A percentile compares a stretch with the other conserved stretches of the same genome.
These are phyloP conservation scores for Xerocomellus amylosporus DNA, from an alignment of 768 basidiomycete species.

Conservation along the genomic window DNA sequence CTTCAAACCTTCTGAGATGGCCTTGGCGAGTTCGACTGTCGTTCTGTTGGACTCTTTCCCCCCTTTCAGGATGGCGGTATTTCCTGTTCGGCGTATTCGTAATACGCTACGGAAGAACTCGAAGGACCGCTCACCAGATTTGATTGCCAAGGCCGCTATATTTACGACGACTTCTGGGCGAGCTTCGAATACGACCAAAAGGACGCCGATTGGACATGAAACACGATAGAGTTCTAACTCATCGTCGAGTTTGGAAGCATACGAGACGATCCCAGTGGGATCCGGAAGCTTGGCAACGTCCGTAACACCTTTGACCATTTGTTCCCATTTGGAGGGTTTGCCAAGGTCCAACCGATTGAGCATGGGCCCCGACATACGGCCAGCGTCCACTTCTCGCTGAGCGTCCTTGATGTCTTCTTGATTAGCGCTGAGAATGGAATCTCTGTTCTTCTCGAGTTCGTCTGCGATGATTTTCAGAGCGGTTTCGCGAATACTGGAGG, in stretches of 20 bases:
- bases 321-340: constrained; percentile 85
- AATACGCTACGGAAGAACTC: not conserved
- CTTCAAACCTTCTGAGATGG: constrained; percentile 75
- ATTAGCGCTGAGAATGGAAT: constrained; percentile 78
- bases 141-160: constrained; percentile 93
- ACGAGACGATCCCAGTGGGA: constrained; percentile 83
- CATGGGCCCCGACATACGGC: constrained; percentile 78
- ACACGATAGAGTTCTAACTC: constrained; percentile 87
- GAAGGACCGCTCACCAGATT: constrained; percentile 65
- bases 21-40: constrained; percentile 66
- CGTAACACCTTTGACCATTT: constrained; percentile 85
- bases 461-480: constrained; percentile 70
- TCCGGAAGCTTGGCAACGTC: constrained; percentile 86
- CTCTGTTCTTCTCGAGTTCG: constrained; percentile 62
- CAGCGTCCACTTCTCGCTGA: constrained; percentile 71
- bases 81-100: constrained; percentile 51
- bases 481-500: constrained; percentile 59
- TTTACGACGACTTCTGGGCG: constrained; percentile 98
- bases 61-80: constrained; percentile 95
- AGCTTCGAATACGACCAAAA: constrained; percentile 96
- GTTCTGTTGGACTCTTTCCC: constrained; percentile 93
- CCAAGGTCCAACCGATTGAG: constrained; percentile 82
- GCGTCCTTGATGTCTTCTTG: constrained; percentile 79
- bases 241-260: constrained; percentile 88
- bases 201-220: constrained; percentile 93